Evolutionary conservation across 108 stramenopile genomes (phyloP).

Genomic region (Fragilaria crotonensis): DNA sequence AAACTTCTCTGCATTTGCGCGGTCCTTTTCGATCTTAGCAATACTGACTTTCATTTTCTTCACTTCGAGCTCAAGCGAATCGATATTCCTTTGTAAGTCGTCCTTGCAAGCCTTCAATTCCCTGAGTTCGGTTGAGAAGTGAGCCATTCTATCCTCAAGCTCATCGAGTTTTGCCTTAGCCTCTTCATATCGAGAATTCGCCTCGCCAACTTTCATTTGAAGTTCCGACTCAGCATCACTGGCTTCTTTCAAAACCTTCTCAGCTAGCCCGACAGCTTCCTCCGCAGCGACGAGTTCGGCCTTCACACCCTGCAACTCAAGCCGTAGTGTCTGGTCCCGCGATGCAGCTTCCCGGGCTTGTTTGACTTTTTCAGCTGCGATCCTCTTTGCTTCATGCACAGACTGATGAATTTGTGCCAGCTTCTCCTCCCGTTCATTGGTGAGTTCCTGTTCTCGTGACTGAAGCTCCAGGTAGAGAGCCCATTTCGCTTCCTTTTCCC

Average conservation of each 20-base stretch:
- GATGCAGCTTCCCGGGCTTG: conserved; percentile 65
- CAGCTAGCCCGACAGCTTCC: conserved; percentile 50
- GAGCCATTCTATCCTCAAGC: conserved; percentile 57
- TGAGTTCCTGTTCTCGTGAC: conserved; percentile 74
- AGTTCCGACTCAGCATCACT: conserved; percentile 43
- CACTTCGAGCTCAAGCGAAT: conserved; percentile 71
- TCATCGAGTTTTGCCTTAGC: conserved; percentile 56
- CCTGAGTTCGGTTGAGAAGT: conserved; percentile 71
- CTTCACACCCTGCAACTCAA: conserved; percentile 75
- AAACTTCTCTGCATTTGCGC: conserved; percentile 54
- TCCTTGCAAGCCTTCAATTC: conserved; percentile 46
- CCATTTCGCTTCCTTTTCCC: conserved; percentile 68
- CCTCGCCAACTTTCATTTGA: conserved; percentile 73
- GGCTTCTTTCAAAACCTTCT: conserved; percentile 57
- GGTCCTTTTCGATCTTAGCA: conserved; percentile 66
- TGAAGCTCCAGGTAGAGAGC: conserved; percentile 74
- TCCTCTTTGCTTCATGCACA: conserved; percentile 67
- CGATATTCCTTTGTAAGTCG: conserved; percentile 49
- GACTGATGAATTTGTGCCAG: conserved; percentile 59
- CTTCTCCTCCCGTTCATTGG: conserved; percentile 63
- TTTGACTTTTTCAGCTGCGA: conserved; percentile 41
- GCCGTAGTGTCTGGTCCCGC: conserved; percentile 56
- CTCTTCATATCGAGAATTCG: conserved; percentile 69
- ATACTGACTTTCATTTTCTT: conserved; percentile 80
- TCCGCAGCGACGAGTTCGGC: conserved; percentile 54